These are phyloP conservation scores for Scutellaria minor DNA, from an alignment of 257 asterid genomes.

Conservation along the genomic window DNA sequence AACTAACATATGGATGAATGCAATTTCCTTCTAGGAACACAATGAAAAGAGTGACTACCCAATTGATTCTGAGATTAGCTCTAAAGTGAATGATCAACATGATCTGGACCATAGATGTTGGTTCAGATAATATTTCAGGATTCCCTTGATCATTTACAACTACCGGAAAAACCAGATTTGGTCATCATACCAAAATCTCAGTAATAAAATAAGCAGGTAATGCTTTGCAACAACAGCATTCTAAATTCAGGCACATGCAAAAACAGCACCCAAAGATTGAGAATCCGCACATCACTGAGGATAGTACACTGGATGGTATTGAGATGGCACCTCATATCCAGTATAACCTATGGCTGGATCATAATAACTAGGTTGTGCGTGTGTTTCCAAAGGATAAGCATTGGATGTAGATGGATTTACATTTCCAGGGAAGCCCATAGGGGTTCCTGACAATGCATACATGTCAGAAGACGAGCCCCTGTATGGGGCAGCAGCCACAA, in stretches of 20 bases:
- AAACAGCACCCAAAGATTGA: constrained; percentile 36
- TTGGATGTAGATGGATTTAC: constrained; percentile 44
- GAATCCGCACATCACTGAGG: constrained; percentile 49
- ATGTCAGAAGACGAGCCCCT: constrained; percentile 50
- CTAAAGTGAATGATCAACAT: constrained; percentile 37
- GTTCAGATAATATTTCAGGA: constrained; percentile 31
- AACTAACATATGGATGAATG: constrained; percentile 2
- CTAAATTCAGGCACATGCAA: constrained; percentile 29
- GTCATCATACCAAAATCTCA: constrained; percentile 34
- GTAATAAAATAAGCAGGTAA: constrained; percentile 32
- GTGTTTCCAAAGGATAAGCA: constrained; percentile 49
- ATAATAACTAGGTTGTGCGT: constrained; percentile 47
- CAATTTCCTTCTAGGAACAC: constrained; percentile 32
- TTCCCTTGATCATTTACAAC: constrained; percentile 29
- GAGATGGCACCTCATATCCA: constrained; percentile 54
- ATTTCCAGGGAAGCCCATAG: constrained; percentile 44
- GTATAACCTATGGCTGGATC: constrained; percentile 47
- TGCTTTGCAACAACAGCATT: constrained; percentile 33
- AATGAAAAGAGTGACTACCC: constrained; percentile 28
- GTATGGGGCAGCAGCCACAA: constrained; percentile 47
- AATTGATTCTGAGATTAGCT: constrained; percentile 11
- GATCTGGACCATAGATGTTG: constrained; percentile 38
- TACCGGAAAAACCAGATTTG: constrained; percentile 21
- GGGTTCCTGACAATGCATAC: constrained; percentile 51
- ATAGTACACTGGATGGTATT: constrained; percentile 56